Percentiles rank a stretch among this genome's conserved stretches.
phyloP scores from a whole-genome alignment of 202 grass and related monocot species.

The Elaeis oleifera region DNA sequence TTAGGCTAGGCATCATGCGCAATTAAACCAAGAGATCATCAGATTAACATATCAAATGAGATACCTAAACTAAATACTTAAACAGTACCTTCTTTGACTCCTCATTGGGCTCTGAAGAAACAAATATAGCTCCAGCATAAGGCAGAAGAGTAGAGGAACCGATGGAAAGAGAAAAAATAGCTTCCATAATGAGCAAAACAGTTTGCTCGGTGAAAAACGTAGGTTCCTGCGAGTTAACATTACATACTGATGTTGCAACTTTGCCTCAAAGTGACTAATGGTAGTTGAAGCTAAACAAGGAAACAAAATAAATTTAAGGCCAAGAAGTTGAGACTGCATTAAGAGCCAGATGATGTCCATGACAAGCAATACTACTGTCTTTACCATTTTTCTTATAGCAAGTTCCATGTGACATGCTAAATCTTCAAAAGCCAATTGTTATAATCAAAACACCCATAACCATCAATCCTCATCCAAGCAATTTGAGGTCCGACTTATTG shows the following conservation, averaged over 20 bases:
- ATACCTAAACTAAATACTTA: not conserved
- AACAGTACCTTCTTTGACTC: conserved; percentile 34
- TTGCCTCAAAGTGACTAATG: not conserved
- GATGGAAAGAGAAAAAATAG: conserved; percentile 69
- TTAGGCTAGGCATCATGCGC: not conserved
- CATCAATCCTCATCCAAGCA: too few species aligned
- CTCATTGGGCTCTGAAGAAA: conserved; percentile 29
- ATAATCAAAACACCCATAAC: too few species aligned
- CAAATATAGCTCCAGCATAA: conserved; percentile 36
- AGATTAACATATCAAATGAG: conserved; percentile 6
- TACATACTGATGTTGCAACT: conserved; percentile 14
- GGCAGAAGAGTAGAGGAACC: conserved; percentile 47
- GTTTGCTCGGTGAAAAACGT: conserved; percentile 62
- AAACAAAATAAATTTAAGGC: too few species aligned
- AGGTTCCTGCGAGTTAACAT: conserved; percentile 46
- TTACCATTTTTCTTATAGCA: too few species aligned
- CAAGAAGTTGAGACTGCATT: too few species aligned
- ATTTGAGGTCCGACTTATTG: too few species aligned
- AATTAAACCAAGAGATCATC: conserved; percentile 14
- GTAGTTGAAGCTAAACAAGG: too few species aligned
- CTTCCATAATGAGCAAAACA: conserved; percentile 66
- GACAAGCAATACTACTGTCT: too few species aligned
- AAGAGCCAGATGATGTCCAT: too few species aligned
- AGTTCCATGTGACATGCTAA: too few species aligned
- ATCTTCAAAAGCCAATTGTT: too few species aligned